These are phyloP conservation scores for Anisodus tanguticus DNA, from an alignment of 257 asterid genomes.

Conservation along the genomic window DNA sequence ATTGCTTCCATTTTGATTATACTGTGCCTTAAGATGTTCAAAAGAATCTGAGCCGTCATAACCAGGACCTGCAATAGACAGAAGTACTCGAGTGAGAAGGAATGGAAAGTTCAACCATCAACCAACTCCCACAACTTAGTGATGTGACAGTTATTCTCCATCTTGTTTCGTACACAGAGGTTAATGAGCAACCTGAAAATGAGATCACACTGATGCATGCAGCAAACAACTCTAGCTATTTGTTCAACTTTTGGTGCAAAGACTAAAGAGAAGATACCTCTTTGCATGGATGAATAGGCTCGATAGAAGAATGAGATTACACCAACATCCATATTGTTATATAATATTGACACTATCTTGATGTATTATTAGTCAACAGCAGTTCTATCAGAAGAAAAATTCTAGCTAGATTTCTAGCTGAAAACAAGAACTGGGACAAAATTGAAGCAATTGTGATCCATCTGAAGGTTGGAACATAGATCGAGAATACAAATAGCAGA, in stretches of 20 bases:
- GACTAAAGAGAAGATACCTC: constrained; percentile 11
- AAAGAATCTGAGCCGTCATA: constrained; percentile 99
- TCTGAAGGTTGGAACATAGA: constrained; percentile 17
- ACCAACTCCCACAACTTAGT: constrained; percentile 17
- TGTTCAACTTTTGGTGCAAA: not conserved
- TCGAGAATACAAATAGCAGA: constrained; percentile 7
- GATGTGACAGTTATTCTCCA: not conserved
- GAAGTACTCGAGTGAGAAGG: constrained; percentile 22
- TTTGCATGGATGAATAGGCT: constrained; percentile 14
- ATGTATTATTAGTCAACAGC: not conserved
- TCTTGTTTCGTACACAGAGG: not conserved
- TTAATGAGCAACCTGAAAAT: not conserved
- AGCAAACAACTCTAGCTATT: constrained; percentile 25
- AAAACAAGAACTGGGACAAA: not conserved
- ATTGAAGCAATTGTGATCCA: constrained; percentile 2
- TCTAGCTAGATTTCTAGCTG: constrained; percentile 22
- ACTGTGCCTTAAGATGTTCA: constrained; percentile 96
- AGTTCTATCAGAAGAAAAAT: too few relatives aligned
- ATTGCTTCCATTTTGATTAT: constrained; percentile 94
- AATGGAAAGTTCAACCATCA: not conserved
- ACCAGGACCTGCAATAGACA: constrained; percentile 81
- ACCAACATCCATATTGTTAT: constrained; percentile 13
- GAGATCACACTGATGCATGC: constrained; percentile 17
- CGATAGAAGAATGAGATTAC: not conserved
- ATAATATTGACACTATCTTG: not conserved